Evolutionary conservation across 2,329 filamentous ascomycete species (phyloP).

Genomic region (Cordyceps tenuipes): DNA sequence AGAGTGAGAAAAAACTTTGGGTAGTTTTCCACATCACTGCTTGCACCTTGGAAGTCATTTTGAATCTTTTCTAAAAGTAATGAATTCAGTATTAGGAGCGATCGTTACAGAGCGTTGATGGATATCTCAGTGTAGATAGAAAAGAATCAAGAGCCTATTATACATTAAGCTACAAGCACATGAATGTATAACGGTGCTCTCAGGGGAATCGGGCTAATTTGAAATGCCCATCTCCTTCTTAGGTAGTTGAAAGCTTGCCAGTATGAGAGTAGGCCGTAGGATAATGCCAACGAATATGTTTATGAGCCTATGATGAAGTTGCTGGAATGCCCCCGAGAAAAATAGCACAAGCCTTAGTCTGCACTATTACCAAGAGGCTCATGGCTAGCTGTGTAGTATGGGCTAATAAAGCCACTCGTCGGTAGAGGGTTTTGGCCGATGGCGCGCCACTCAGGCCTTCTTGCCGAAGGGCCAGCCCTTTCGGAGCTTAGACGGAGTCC

Average conservation of each 20-base stretch:
- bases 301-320: not conserved
- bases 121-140: not conserved
- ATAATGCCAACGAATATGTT: not conserved
- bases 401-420: not conserved
- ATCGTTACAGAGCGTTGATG: not conserved
- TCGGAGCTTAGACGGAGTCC: conserved; percentile 11
- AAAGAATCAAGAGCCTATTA: not conserved
- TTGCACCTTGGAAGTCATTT: not conserved
- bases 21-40: not conserved
- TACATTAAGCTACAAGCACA: not conserved
- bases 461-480: conserved; percentile 43
- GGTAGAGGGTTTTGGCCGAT: not conserved
- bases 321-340: not conserved
- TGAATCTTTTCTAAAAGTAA: not conserved
- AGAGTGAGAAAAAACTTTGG: conserved; percentile 13
- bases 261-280: not conserved
- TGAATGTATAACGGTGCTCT: not conserved
- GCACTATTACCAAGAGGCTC: not conserved
- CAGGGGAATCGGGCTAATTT: not conserved
- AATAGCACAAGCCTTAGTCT: not conserved
- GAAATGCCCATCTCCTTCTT: not conserved
- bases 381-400: not conserved
- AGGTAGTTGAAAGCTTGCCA: not conserved
- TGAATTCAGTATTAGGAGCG: not conserved
- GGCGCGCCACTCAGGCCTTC: conserved; percentile 26